These are phyloP conservation scores for Asterionellopsis glacialis DNA, from an alignment of 108 stramenopile species.

Conservation along the genomic window DNA sequence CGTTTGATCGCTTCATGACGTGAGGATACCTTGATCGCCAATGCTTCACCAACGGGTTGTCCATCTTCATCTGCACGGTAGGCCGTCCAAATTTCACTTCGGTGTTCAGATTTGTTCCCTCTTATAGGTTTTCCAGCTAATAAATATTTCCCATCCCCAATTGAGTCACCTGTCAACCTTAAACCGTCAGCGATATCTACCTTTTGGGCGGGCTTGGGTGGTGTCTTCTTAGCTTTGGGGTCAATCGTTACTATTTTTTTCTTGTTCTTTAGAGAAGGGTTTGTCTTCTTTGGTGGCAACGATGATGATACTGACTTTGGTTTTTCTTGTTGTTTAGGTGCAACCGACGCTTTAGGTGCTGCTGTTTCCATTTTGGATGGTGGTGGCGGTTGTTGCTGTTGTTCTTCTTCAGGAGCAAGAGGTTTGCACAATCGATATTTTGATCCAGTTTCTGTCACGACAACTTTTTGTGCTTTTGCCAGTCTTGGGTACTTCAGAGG, in stretches of 20 bases:
- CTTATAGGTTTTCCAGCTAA: conserved; percentile 44
- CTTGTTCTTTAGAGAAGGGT: neutral
- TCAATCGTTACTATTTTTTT: neutral
- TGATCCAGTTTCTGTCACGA: conserved; percentile 69
- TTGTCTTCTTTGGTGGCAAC: too few species aligned
- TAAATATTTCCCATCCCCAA: conserved; percentile 39
- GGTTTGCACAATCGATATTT: conserved; percentile 61
- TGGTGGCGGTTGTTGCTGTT: too few species aligned
- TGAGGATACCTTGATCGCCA: conserved; percentile 40
- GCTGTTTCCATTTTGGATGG: too few species aligned
- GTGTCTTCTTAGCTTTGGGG: conserved; percentile 5
- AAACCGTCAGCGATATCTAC: conserved; percentile 7
- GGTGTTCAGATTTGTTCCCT: conserved; percentile 53
- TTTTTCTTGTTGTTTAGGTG: too few species aligned
- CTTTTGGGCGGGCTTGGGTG: neutral
- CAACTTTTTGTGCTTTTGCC: conserved; percentile 34
- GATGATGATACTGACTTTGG: too few species aligned
- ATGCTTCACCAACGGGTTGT: conserved; percentile 24
- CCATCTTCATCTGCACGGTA: conserved; percentile 42
- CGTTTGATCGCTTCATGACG: conserved; percentile 69
- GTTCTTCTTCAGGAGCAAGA: neutral
- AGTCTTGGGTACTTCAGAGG: conserved; percentile 41
- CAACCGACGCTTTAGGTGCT: too few species aligned
- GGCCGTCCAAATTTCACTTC: conserved; percentile 43
- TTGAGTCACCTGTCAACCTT: conserved; percentile 36